These are phyloP conservation scores for Baeospora myosura DNA, from an alignment of 1,284 basidiomycete genomes.

Conservation along the genomic window DNA sequence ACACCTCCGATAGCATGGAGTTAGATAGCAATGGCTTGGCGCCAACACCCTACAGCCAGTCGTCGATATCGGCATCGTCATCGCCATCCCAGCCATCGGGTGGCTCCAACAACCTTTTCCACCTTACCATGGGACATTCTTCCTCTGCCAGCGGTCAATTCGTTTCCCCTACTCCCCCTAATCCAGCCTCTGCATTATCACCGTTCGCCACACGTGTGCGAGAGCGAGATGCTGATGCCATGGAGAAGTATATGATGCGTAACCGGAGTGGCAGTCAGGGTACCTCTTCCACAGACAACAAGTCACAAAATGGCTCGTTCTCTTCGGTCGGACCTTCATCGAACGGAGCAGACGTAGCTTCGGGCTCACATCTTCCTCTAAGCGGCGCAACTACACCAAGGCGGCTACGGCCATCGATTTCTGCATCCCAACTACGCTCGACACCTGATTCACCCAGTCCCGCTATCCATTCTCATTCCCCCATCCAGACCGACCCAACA, in stretches of 20 bases:
- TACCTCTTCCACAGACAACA: slow-evolving; percentile 62
- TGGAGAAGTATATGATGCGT: slow-evolving; percentile 73
- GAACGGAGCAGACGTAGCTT: slow-evolving; percentile 46
- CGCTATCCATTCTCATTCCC: slow-evolving; percentile 26
- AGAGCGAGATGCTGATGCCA: slow-evolving; percentile 75
- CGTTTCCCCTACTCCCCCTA: slow-evolving; percentile 32
- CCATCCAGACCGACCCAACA: slow-evolving; percentile 10
- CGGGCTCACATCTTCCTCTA: slow-evolving; percentile 37
- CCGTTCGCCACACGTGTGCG: slow-evolving; percentile 71
- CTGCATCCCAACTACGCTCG: slow-evolving; percentile 66
- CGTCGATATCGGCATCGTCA: slow-evolving; percentile 46
- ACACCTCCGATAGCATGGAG: slow-evolving; percentile 68
- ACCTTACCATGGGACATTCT: too few species aligned
- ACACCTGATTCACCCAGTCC: slow-evolving; percentile 29
- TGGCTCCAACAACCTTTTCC: slow-evolving; percentile 23
- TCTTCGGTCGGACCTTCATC: slow-evolving; percentile 41
- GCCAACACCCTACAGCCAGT: slow-evolving; percentile 33
- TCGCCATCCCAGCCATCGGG: slow-evolving; percentile 49
- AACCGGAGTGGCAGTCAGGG: slow-evolving; percentile 72
- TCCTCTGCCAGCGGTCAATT: slow-evolving; percentile 37
- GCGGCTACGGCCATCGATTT: slow-evolving; percentile 63
- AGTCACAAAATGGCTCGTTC: slow-evolving; percentile 49
- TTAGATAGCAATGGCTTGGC: slow-evolving; percentile 37
- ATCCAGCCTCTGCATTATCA: slow-evolving; percentile 44
- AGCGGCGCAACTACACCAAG: slow-evolving; percentile 54